phyloP scores from a whole-genome alignment of 2,329 filamentous ascomycete genomes.

The Colletotrichum plurivorum region DNA sequence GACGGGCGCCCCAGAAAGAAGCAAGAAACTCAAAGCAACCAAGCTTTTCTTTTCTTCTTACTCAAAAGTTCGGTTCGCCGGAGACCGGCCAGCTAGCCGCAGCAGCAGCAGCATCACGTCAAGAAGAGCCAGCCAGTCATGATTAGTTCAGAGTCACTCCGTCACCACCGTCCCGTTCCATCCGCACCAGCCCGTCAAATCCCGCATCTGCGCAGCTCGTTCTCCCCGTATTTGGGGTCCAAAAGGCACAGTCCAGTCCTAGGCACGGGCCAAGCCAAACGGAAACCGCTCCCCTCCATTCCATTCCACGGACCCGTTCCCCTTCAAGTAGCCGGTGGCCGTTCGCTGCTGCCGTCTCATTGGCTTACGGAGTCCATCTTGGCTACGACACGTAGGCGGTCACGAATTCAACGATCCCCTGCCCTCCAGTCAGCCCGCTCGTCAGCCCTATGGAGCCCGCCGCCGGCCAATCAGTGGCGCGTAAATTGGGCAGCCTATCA shows the following conservation, averaged over 20 bases:
- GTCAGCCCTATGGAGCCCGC: constrained; percentile 37
- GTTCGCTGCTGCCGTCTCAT: neutral
- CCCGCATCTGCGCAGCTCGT: neutral
- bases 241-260: neutral
- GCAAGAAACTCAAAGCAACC: constrained; percentile 38
- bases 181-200: constrained; percentile 13
- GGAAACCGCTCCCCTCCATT: neutral
- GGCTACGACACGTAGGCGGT: constrained; percentile 30
- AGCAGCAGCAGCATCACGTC: too few relatives aligned
- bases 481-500: constrained; percentile 41
- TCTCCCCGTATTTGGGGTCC: constrained; percentile 11
- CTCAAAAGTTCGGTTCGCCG: constrained; percentile 20
- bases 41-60: constrained; percentile 23
- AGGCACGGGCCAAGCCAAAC: neutral
- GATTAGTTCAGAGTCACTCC: constrained; percentile 5
- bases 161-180: constrained; percentile 15
- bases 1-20: constrained; percentile 13
- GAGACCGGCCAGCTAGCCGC: neutral
- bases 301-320: constrained; percentile 3
- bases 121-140: neutral
- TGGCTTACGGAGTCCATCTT: constrained; percentile 29
- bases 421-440: constrained; percentile 24
- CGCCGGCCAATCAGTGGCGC: constrained; percentile 28
- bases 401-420: constrained; percentile 27
- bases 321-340: neutral